Evolutionary conservation across 257 asterid species (phyloP), one percentile per base, ranked within the genome.

Genomic region (Plantago elongata): DNA sequence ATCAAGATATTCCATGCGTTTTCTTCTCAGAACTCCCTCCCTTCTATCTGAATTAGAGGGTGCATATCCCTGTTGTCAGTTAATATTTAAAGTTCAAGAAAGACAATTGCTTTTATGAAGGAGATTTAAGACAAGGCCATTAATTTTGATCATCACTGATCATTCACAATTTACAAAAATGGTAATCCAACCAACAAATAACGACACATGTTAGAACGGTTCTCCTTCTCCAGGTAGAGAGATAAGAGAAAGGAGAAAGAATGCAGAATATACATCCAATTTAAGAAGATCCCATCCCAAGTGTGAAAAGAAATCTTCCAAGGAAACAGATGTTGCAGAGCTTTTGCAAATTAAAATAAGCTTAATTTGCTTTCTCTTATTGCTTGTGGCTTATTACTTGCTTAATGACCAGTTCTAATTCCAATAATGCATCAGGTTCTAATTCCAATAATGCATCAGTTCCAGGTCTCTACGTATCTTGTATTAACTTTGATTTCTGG

Each of bases 11-110:
- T 92, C 99, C 70, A 69, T 55, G 63, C 99, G 95, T 78, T 92
- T 92, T 80, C 99, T 83, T 74, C 72, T 83, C 74, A 92, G 74
- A 71, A 86, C 77, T 78, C 95, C 95, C 83, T 86, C 97, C 92
- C 99, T 92, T 92, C 99, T 86, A 84, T 92, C 97, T 86, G 99
- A 92, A 92, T 84, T 92, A 86, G 95, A 90, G 73, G 99, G 99
- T 84, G 99, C 99, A 92, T 92, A 92, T 83, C 97, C 99, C 97
- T 90, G 96, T 87, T 77, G 86, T 82, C 94, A 80, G 97, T 84
- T 79, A 76, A 77, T 81, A 45, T 69, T 83, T 73, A 69, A 79
- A 66, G 60, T 77, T 74, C 82, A 82, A 68, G 69, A 61, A 60
- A 72, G 68, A 64, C 46, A 67, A 13, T 61, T 68, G 60, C 61